Evolutionary conservation across 192 early-diverging fungal genomes (phyloP).

Genomic region (Diversispora epigaea): DNA sequence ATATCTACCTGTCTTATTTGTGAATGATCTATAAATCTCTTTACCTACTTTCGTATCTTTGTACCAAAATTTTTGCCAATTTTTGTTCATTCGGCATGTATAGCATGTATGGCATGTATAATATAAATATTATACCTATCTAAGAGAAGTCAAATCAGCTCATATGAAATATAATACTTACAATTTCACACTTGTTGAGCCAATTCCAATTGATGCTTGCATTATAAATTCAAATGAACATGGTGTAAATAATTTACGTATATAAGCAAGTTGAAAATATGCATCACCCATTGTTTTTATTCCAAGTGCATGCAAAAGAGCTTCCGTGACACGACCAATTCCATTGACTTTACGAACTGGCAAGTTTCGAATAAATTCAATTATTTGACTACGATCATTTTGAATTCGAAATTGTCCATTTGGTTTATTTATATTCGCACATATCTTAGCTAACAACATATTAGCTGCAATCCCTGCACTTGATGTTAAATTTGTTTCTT

Average conservation of each 20-base stretch:
- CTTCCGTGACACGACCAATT: slow-evolving; percentile 55
- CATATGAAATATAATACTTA: background rate
- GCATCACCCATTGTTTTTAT: slow-evolving; percentile 55
- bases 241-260: slow-evolving; percentile 48
- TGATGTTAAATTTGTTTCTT: slow-evolving; percentile 45
- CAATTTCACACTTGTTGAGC: slow-evolving; percentile 40
- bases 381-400: slow-evolving; percentile 39
- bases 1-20: too few species aligned
- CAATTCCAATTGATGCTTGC: slow-evolving; percentile 47
- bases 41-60: too few species aligned
- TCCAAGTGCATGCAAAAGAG: slow-evolving; percentile 51
- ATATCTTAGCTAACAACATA: slow-evolving; percentile 51
- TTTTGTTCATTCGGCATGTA: too few species aligned
- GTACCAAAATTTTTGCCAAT: too few species aligned
- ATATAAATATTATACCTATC: too few species aligned
- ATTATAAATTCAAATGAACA: slow-evolving; percentile 52
- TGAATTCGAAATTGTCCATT: slow-evolving; percentile 66
- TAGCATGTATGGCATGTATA: too few species aligned
- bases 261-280: slow-evolving; percentile 37
- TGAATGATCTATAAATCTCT: too few species aligned
- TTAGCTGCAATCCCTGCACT: slow-evolving; percentile 55
- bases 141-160: too few species aligned
- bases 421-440: slow-evolving; percentile 64
- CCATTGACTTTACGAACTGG: slow-evolving; percentile 53
- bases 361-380: slow-evolving; percentile 48